Conservation (phyloP, 805 yeast species). For the Blastobotrys chiropterorum region DNA sequence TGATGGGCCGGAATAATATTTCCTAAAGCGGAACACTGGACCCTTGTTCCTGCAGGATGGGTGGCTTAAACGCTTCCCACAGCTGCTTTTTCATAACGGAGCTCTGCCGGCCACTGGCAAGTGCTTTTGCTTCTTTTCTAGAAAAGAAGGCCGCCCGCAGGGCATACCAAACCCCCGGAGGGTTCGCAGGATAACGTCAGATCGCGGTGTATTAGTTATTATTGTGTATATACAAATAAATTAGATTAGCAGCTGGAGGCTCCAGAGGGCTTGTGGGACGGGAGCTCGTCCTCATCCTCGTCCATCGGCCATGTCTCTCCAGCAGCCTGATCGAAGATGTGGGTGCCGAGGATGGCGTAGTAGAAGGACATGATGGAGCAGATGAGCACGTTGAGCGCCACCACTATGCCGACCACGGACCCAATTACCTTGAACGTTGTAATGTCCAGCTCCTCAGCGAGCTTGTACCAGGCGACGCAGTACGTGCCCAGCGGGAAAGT, state of each 20-base stretch:
- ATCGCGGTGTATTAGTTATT: no score
- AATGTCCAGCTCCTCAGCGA: constrained; percentile 45
- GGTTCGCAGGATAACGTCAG: no score
- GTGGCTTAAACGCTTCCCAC: no score
- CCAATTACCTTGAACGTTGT: constrained; percentile 57
- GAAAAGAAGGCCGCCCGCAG: no score
- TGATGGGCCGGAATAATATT: no score
- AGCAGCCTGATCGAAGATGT: constrained; percentile 11
- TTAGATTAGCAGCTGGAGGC: neutral
- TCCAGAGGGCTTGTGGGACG: neutral
- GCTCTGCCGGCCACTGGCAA: no score
- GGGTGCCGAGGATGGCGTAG: constrained; percentile 4
- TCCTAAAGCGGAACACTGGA: no score
- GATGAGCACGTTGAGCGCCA: constrained; percentile 36
- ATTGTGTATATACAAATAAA: no score
- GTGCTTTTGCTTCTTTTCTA: no score
- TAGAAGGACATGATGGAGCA: constrained; percentile 37
- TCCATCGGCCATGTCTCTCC: constrained; percentile 15
- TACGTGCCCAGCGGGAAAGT: constrained; percentile 89
- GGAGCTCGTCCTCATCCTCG: neutral
- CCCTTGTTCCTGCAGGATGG: no score
- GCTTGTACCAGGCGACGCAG: constrained; percentile 51
- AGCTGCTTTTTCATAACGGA: no score
- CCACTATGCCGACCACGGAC: constrained; percentile 51
- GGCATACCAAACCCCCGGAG: no score